Conservation (phyloP, 495 filamentous ascomycete genomes). For the Geoglossum glabrum region DNA sequence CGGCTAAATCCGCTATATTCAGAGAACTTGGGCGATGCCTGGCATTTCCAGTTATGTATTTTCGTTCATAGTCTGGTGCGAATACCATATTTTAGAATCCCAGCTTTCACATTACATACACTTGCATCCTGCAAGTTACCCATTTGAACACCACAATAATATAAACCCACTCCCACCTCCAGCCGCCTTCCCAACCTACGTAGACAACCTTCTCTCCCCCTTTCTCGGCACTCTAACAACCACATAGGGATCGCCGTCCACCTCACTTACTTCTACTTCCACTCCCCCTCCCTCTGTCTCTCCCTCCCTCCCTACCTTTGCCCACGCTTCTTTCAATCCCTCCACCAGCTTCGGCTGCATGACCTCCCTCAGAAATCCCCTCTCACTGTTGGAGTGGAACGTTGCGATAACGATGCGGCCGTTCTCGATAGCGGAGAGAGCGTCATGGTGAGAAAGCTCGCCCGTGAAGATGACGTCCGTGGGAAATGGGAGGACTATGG, state of each 20-base stretch:
- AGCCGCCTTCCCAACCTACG: no score
- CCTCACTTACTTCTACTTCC: conserved; percentile 50
- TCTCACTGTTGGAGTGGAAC: conserved; percentile 82
- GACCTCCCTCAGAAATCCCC: conserved; percentile 52
- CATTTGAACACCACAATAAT: background rate
- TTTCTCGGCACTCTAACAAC: conserved; percentile 24
- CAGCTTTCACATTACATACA: no score
- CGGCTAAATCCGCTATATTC: no score
- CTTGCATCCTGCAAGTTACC: no score
- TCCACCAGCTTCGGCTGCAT: conserved; percentile 44
- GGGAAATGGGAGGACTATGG: conserved; percentile 42
- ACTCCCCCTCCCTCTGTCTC: conserved; percentile 21
- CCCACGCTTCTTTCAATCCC: conserved; percentile 25
- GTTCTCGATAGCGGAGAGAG: conserved; percentile 66
- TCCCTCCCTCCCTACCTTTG: conserved; percentile 16
- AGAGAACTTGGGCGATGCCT: no score
- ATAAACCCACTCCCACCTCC: background rate
- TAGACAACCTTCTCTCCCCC: background rate
- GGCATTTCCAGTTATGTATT: no score
- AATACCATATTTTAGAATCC: no score
- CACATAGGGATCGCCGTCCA: conserved; percentile 61
- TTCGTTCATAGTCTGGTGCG: no score
- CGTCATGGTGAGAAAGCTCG: conserved; percentile 82
- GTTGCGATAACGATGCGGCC: conserved; percentile 70
- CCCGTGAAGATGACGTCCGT: conserved; percentile 72